Percentiles rank a stretch among this genome's conserved stretches.
These are phyloP conservation scores for Phaeosphaeriaceae sp. DNA, from an alignment of 2,329 filamentous ascomycete species.

Conservation along the genomic window DNA sequence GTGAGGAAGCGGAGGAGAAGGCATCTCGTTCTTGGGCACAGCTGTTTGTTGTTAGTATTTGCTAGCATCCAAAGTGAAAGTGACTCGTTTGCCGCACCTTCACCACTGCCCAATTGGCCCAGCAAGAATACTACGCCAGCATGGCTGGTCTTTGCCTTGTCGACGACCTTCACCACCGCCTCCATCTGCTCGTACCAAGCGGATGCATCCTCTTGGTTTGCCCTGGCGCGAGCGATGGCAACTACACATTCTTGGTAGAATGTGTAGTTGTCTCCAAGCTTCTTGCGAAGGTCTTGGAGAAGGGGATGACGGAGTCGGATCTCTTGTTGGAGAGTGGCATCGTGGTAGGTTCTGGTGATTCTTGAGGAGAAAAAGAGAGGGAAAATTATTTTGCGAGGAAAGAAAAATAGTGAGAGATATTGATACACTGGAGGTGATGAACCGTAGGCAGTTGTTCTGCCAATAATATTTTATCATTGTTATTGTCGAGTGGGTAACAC, in stretches of 20 bases:
- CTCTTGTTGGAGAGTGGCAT: constrained; percentile 21
- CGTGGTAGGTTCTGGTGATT: background rate
- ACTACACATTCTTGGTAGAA: constrained; percentile 25
- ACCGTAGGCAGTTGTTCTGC: no score
- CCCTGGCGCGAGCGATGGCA: constrained; percentile 3
- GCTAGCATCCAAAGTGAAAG: constrained; percentile 64
- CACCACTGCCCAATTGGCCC: constrained; percentile 59
- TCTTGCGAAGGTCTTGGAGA: constrained; percentile 12
- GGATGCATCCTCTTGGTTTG: constrained; percentile 7
- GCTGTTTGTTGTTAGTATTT: background rate
- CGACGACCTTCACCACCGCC: constrained; percentile 9
- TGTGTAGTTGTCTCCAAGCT: constrained; percentile 16
- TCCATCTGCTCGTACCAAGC: constrained; percentile 19
- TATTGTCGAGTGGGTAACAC: no score
- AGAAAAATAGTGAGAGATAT: background rate
- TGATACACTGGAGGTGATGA: background rate
- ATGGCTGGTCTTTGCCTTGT: constrained; percentile 11
- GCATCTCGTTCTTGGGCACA: background rate
- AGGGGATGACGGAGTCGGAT: constrained; percentile 49
- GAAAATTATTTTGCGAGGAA: background rate
- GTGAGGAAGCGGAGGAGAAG: background rate
- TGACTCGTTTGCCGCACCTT: constrained; percentile 78
- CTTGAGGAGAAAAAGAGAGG: background rate
- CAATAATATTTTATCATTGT: no score
- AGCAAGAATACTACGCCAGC: constrained; percentile 21